phyloP scores from a whole-genome alignment of 768 basidiomycete species.

The Podaxis rugospora region DNA sequence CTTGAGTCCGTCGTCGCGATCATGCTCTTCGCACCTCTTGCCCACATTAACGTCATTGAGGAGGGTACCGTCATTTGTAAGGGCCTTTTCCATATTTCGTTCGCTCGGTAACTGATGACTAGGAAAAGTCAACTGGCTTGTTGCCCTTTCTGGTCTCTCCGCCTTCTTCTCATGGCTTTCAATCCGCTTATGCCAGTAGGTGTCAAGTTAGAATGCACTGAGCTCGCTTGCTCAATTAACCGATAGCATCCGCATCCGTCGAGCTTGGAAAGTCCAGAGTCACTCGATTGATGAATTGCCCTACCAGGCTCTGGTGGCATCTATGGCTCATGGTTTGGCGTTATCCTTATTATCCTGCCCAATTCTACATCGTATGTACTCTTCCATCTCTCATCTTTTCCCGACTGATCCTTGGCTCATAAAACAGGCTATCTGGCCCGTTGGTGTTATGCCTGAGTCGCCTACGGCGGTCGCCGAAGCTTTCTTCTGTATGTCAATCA shows the following conservation, averaged over 20 bases:
- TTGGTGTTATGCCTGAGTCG: constrained; percentile 29
- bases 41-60: constrained; percentile 32
- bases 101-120: neutral
- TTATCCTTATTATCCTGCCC: constrained; percentile 33
- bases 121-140: constrained; percentile 34
- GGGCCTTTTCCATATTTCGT: constrained; percentile 10
- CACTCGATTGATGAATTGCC: constrained; percentile 42
- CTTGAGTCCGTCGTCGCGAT: constrained; percentile 35
- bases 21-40: constrained; percentile 34
- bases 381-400: neutral
- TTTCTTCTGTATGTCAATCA: constrained; percentile 33
- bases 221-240: neutral
- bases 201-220: neutral
- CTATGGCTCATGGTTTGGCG: constrained; percentile 42
- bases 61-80: constrained; percentile 36
- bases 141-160: constrained; percentile 43
- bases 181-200: constrained; percentile 43
- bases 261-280: constrained; percentile 39
- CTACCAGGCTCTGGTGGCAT: constrained; percentile 38
- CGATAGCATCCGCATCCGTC: constrained; percentile 38
- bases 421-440: constrained; percentile 34
- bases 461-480: constrained; percentile 24
- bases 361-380: constrained; percentile 37
- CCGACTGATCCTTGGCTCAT: neutral
- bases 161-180: constrained; percentile 42